Base-by-base conservation (phyloP, 441 rosid species). In the Codiaeum variegatum region DNA sequence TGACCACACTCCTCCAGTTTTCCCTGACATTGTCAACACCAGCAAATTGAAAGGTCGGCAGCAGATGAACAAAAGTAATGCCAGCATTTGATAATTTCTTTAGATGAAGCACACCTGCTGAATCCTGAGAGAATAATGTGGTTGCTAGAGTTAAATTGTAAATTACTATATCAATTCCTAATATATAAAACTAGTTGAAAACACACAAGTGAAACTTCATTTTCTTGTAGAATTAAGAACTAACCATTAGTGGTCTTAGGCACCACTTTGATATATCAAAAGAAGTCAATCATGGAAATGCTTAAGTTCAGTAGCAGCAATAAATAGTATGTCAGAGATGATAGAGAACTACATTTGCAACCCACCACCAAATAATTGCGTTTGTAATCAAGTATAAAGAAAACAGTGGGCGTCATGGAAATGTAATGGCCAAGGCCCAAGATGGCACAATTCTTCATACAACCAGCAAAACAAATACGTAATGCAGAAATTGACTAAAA, bases 1-100 rank as follows among this genome's bases (percentile, higher is more conserved):
- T 87, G 90, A 97, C 99, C 60, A 87, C 85, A 75, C 54, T 71
- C 88, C 88, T 88, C 98, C 99, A 94, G 5, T 90, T 92, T 83
- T 88, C 87, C 80, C 88, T 94, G 80, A 82, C 85, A 64, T 92
- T 97, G 63, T 88, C 91, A 79, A 94, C 96, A 73, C 82, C 96
- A 73, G 84, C 97, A 81, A 94, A 94, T 74, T 92, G 99, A 83
- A 83, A 92, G 78, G 91, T 79, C 24, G 99, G 99, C 77, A 94
- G 87, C 81, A 92, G 84, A 81, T 94, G 99, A 74, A 94, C 81
- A 78, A 92, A 97, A 81, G 90, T 91, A 74, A 94, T 77, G 73
- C 99, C 99, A 80, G 99, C 96, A 77, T 82, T 81, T 61, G 92
- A 88, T 80, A 94, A 83, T 78, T 90, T 90, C 83, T 88, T 87